A percentile compares a stretch with the other conserved stretches of the same genome.
Conservation (phyloP, 257 asterid species). For the Solanum megistacrolobum region DNA sequence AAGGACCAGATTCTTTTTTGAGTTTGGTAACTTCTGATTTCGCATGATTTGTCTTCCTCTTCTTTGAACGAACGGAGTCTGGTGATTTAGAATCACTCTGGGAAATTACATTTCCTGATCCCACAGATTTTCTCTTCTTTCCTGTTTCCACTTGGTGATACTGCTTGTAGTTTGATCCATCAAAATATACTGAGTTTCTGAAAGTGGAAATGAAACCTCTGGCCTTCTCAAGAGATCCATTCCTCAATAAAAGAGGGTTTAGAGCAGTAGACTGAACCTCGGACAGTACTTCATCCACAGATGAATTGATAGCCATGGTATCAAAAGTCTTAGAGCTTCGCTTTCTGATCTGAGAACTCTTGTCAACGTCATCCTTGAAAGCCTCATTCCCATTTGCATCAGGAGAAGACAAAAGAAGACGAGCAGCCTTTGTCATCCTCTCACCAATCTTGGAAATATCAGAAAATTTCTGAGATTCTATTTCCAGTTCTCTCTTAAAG, state of each 20-base stretch:
- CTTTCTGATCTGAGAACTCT: not conserved
- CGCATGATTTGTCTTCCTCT: not conserved
- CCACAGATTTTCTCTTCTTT: slow-evolving; percentile 23
- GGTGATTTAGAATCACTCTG: not conserved
- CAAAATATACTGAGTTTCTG: slow-evolving; percentile 31
- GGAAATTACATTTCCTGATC: not conserved
- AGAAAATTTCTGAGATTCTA: slow-evolving; percentile 17
- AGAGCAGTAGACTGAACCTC: slow-evolving; percentile 37
- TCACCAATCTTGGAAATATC: slow-evolving; percentile 20
- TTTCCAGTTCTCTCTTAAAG: slow-evolving; percentile 15
- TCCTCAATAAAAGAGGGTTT: slow-evolving; percentile 24
- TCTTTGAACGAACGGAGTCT: not conserved
- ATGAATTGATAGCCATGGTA: slow-evolving; percentile 17
- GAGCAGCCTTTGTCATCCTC: slow-evolving; percentile 19
- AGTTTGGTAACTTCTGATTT: not conserved
- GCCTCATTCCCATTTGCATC: slow-evolving; percentile 2
- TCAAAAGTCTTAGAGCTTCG: not conserved
- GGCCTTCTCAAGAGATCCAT: slow-evolving; percentile 25
- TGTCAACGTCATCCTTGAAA: not conserved
- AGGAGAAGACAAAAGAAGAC: slow-evolving; percentile 13
- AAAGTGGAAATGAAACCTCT: slow-evolving; percentile 38
- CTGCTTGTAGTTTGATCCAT: slow-evolving; percentile 20
- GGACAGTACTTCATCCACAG: slow-evolving; percentile 25
- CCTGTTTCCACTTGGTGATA: slow-evolving; percentile 10
- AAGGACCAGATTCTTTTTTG: slow-evolving; percentile 6